Evolutionary conservation across 306 rosid species (phyloP), one percentile per base, ranked within the genome.

Genomic region (Pyrus betulifolia): DNA sequence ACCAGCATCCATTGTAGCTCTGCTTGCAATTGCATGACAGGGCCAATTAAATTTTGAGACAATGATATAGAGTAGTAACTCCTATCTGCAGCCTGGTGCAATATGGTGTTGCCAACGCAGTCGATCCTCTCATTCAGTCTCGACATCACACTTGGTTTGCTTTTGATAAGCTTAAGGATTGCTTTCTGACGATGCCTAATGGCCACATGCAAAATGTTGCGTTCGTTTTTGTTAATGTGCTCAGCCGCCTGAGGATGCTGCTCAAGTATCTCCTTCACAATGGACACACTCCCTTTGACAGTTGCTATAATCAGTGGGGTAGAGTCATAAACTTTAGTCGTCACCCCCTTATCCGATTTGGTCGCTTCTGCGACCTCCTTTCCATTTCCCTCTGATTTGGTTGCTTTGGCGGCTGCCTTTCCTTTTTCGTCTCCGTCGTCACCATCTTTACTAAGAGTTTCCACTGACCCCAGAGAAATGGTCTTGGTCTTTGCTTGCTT

Each of bases 291-390:
- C 46, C 88, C 84, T 9, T 6, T 38, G 31, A 45, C 17, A 0
- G 84, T 31, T 67, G 88, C 86, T 44, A 69, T 4, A 3, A 69
- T n/a, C 28, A 82, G 17, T 10, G 86, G 55, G 22, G 72, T 67
- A 33, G 58, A 60, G 4, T 60, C 0, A 21, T 63, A 17, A 63
- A 30, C 13, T 12, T 60, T 27, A 4, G 2, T 4, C 65, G 3
- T 12, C 35, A 31, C 65, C 30, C 14, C 4, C 27, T 77, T 6
- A 15, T 22, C 31, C 14, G 18, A 11, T 28, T 28, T 62, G 65
- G 28, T 57, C 3, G 27, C 12, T 8, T 55, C 55, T 49, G 17
- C 60, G 8, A 35, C 8, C 40, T 0, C 65, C 15, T 11, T 12
- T 60, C 17, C 33, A 12, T 61, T 5, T 13, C 13, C 13, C 51